Percentiles rank a stretch among this genome's conserved stretches.
These are phyloP conservation scores for Talaromyces atroroseus DNA, from an alignment of 2,329 filamentous ascomycete species.

Conservation along the genomic window DNA sequence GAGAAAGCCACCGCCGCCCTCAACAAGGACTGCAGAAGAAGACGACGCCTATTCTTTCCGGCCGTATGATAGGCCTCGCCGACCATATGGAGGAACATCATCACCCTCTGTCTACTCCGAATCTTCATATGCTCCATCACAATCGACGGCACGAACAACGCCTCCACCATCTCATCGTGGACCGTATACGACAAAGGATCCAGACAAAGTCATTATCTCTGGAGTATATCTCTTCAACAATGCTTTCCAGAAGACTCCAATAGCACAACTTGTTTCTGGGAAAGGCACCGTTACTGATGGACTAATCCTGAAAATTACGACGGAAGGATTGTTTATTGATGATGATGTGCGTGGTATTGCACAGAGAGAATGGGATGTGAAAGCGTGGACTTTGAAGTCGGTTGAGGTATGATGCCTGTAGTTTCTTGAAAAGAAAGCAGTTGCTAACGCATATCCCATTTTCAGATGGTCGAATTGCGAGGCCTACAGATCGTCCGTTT, in stretches of 20 bases:
- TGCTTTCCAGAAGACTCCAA: conserved; percentile 77
- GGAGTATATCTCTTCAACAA: conserved; percentile 92
- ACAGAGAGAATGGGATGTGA: conserved; percentile 98
- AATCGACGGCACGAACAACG: conserved; percentile 76
- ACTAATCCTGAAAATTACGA: conserved; percentile 83
- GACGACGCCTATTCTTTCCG: conserved; percentile 68
- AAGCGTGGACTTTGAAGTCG: conserved; percentile 92
- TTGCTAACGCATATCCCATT: background rate
- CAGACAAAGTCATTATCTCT: conserved; percentile 92
- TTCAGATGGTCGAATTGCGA: conserved; percentile 40
- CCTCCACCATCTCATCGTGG: conserved; percentile 66
- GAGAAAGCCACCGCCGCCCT: conserved; percentile 30
- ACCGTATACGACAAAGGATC: conserved; percentile 81
- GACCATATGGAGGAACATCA: conserved; percentile 55
- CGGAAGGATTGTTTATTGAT: conserved; percentile 93
- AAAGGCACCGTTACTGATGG: conserved; percentile 83
- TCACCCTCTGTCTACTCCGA: conserved; percentile 71
- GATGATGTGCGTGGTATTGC: conserved; percentile 86
- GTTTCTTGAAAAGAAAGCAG: conserved; percentile 29
- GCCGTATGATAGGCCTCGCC: conserved; percentile 67
- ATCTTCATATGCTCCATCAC: conserved; percentile 77
- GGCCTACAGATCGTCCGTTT: conserved; percentile 55
- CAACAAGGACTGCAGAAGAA: conserved; percentile 42
- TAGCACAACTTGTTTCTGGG: conserved; percentile 84
- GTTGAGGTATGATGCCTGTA: conserved; percentile 70